Base-by-base conservation (phyloP, 2,329 filamentous ascomycete species). In the Fusarium oligoseptatum region DNA sequence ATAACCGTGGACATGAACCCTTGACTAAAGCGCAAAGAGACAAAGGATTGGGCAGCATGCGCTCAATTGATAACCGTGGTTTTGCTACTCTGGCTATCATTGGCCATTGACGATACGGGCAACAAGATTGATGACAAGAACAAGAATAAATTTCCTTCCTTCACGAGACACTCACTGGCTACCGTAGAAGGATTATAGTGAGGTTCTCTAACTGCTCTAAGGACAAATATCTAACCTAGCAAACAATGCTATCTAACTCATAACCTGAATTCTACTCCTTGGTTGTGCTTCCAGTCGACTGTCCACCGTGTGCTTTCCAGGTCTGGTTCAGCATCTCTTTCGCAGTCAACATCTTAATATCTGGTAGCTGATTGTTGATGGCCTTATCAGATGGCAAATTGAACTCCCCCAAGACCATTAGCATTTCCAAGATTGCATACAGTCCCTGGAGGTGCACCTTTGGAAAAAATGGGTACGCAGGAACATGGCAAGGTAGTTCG, bases 401-500 rank as follows among this genome's bases (percentile, higher is more conserved):
- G 17, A 57, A 57, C 14, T 57, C 34, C 4, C 55, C 55, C 12
- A 57, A 14, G 32, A 17, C 55, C 55, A 57, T 57, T 4, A 57
- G 20, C 55, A 9, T 39, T 22, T 57, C 55, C 14, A 57, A 57
- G 14, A 37, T 57, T 22, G 34, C 55, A 37, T 57, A 57, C 2
- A 57, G 55, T 17, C 55, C 55, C 15, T 57, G 55, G 12, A 57
- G 55, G 55, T 57, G 55, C 32, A 3, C 8, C n/a, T 57, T 57
- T 3, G 55, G 55, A 17, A 57, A 39, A 20, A 27, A 57, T 10
- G 55, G 9, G 34, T 57, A 57, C 11, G 20, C 55, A 24, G 55
- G 55, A 22, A 57, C 34, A 34, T 67, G 48, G 32, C 66, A 39
- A 22, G 55, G 55, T 3, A 57, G 55, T 11, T 57, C 55, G 34